Evolutionary conservation across 2,329 filamentous ascomycete species (phyloP).

Genomic region (Monilinia fructicola): DNA sequence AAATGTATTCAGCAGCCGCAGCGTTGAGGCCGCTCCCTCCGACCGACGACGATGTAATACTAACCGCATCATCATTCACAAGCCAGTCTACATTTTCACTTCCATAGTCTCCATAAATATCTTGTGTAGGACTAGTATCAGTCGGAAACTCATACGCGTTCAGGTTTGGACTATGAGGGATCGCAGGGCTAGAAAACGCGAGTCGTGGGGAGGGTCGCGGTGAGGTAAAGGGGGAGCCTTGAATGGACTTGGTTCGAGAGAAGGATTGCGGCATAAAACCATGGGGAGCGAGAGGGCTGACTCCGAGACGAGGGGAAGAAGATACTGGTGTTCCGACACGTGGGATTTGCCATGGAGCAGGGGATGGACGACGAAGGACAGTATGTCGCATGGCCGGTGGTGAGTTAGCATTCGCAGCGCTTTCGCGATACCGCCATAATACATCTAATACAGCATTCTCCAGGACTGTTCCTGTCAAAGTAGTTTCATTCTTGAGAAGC

Average conservation of each 20-base stretch:
- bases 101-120: conserved; percentile 88
- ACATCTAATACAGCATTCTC: conserved; percentile 91
- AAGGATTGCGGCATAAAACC: conserved; percentile 80
- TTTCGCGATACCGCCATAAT: conserved; percentile 79
- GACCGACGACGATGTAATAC: conserved; percentile 72
- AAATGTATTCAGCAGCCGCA: conserved; percentile 76
- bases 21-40: conserved; percentile 71
- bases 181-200: conserved; percentile 82
- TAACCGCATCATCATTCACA: conserved; percentile 80
- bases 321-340: conserved; percentile 70
- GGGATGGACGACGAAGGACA: conserved; percentile 85
- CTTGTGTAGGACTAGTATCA: conserved; percentile 75
- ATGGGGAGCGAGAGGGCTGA: conserved; percentile 80
- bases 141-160: conserved; percentile 94
- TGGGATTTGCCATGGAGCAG: conserved; percentile 84
- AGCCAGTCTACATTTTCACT: conserved; percentile 97
- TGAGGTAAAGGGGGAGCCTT: conserved; percentile 88
- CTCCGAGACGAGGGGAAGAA: conserved; percentile 77
- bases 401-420: conserved; percentile 64
- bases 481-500: conserved; percentile 75
- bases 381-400: conserved; percentile 86
- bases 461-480: conserved; percentile 70
- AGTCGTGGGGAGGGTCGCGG: conserved; percentile 90
- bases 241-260: conserved; percentile 71
- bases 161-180: conserved; percentile 89